phyloP scores from a whole-genome alignment of 352 stramenopile species.

The Phytopythium oedochilum region DNA sequence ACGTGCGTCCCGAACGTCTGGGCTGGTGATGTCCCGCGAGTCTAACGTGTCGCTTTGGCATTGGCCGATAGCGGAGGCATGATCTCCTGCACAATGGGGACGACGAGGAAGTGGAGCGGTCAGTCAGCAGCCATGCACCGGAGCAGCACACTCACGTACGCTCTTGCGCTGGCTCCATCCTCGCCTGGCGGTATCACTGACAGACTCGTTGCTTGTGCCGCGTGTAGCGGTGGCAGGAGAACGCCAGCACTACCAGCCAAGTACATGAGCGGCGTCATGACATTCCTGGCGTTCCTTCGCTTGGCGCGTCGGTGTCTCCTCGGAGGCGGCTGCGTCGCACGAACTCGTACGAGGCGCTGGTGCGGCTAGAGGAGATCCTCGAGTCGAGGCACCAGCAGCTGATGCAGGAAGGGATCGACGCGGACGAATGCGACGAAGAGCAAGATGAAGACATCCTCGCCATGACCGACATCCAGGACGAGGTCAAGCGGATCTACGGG shows the following conservation, averaged over 20 bases:
- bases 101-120: background rate
- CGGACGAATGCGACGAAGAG: background rate
- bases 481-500: conserved; percentile 1
- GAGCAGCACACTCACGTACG: background rate
- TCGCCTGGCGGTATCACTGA: background rate
- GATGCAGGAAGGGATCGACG: conserved; percentile 42
- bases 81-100: conserved; percentile 23
- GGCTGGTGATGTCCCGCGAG: conserved; percentile 1
- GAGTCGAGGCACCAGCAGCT: conserved; percentile 67
- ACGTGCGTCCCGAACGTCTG: conserved; percentile 22
- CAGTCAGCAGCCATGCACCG: background rate
- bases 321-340: conserved; percentile 25
- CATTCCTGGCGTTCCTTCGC: background rate
- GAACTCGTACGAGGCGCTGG: conserved; percentile 70
- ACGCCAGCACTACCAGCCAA: background rate
- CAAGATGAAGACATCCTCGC: background rate
- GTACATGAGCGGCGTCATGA: background rate
- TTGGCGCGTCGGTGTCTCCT: background rate
- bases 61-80: conserved; percentile 29
- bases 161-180: background rate
- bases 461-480: conserved; percentile 3
- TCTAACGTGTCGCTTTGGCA: background rate
- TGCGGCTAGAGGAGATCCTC: conserved; percentile 68
- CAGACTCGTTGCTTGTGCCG: background rate
- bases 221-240: background rate